Evolutionary conservation across 306 rosid species (phyloP), one percentile per base, ranked within the genome.

Genomic region (Gillenia trifoliata): DNA sequence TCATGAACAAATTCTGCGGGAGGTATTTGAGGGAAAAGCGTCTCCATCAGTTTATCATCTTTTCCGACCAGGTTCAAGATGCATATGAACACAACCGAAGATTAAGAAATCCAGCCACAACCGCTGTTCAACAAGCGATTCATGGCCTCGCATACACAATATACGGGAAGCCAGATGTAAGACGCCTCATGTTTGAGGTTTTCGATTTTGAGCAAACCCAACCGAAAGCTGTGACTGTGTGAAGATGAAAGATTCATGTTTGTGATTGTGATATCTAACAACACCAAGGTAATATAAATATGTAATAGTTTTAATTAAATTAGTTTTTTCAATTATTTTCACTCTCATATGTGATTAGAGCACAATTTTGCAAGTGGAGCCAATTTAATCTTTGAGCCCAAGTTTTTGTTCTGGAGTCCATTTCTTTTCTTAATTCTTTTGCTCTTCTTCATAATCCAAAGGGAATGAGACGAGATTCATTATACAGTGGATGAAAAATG

Each of bases 181-280:
- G 98, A 79, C 93, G 98, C 28, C 80, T 92, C 38, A 90, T 94
- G 99, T 92, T 94, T 81, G 97, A 94, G 83, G 88, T 89, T 81
- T 92, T 92, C 66, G 98, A 94, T 84, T 86, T 94, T 70, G 98
- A 94, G 91, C 96, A 92, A 82, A 79, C 80, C 72, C 98, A 92
- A 76, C 99, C 96, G 69, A 92, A 94, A 83, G 93, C 94, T 64
- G 88, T 90, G 30, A 76, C 70, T 47, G 74, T 68, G 8, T 49
- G 31, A 56, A 34, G 41, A 22, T 29, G 57, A 8, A 52, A 9
- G 26, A 55, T 23, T 26, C 19, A 26, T 82, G 75, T 31, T 57
- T 56, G 55, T 56, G 66, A 56, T 34, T 34, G 52, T 25, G 66
- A 12, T 22, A 71, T 45, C 75, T 36, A 57, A 57, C 66, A 25